Evolutionary conservation across 176 grass and related monocot species (phyloP).

Genomic region (Oryza longistaminata): DNA sequence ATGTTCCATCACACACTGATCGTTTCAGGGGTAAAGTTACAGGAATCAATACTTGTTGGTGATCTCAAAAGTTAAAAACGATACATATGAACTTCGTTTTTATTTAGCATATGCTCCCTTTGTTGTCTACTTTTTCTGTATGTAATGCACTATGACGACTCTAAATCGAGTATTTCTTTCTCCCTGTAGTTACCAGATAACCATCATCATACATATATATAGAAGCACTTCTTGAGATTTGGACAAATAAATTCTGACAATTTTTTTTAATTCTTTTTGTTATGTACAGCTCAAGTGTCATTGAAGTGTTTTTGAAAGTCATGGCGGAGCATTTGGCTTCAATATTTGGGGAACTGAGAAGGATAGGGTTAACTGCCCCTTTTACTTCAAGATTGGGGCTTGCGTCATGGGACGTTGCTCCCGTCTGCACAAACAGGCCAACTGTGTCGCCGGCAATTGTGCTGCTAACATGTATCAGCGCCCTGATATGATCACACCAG

Average conservation of each 20-base stretch:
- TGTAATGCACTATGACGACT: constrained; percentile 43
- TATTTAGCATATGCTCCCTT: constrained; percentile 35
- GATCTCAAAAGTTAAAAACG: constrained; percentile 41
- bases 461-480: constrained; percentile 69
- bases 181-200: constrained; percentile 28
- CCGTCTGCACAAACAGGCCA: constrained; percentile 61
- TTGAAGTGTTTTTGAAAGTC: constrained; percentile 5
- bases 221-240: neutral
- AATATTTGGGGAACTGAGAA: constrained; percentile 65
- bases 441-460: constrained; percentile 57
- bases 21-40: constrained; percentile 42
- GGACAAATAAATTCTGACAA: neutral
- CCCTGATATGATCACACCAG: constrained; percentile 65
- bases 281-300: constrained; percentile 17
- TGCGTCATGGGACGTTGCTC: constrained; percentile 64
- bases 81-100: constrained; percentile 34
- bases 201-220: neutral
- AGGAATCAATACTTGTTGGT: constrained; percentile 39
- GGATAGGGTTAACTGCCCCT: constrained; percentile 64
- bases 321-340: constrained; percentile 66
- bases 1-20: constrained; percentile 40
- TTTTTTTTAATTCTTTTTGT: neutral
- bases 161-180: constrained; percentile 52
- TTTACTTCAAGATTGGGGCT: constrained; percentile 71
- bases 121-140: constrained; percentile 38